These are phyloP conservation scores for Abortiporus biennis DNA, from an alignment of 1,284 basidiomycete species.

Conservation along the genomic window DNA sequence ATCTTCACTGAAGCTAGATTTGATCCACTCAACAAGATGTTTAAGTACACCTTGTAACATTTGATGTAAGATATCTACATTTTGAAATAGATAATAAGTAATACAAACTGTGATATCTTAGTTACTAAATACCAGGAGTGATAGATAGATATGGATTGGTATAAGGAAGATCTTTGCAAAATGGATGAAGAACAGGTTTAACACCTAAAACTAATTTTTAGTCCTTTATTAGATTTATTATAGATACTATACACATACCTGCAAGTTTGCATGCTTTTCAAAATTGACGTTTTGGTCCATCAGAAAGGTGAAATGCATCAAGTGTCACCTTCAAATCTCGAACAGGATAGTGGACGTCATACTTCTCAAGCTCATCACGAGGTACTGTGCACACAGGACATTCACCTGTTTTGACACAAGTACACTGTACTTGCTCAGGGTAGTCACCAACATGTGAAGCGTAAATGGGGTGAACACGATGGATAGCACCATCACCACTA, in stretches of 20 bases:
- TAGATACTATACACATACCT: neutral
- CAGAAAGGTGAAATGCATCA: constrained; percentile 12
- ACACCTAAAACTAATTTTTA: constrained; percentile 1
- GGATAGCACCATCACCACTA: constrained; percentile 14
- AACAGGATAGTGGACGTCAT: neutral
- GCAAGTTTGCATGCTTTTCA: neutral
- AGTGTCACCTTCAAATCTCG: neutral
- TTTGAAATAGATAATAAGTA: too few species aligned
- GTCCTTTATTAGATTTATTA: neutral
- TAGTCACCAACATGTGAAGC: constrained; percentile 18
- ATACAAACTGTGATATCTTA: too few species aligned
- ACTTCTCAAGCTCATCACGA: neutral
- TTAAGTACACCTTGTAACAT: constrained; percentile 25
- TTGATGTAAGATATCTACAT: constrained; percentile 18
- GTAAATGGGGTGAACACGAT: constrained; percentile 14
- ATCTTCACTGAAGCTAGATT: constrained; percentile 13
- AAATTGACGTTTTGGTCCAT: constrained; percentile 17
- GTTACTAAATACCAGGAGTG: too few species aligned
- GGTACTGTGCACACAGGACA: neutral
- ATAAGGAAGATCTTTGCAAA: constrained; percentile 29
- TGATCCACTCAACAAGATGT: constrained; percentile 27
- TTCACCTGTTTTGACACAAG: constrained; percentile 10
- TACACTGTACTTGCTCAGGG: constrained; percentile 20
- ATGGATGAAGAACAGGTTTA: constrained; percentile 21
- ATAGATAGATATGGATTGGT: constrained; percentile 28